Conservation (phyloP, 441 rosid genomes). For the Populus hybrid region DNA sequence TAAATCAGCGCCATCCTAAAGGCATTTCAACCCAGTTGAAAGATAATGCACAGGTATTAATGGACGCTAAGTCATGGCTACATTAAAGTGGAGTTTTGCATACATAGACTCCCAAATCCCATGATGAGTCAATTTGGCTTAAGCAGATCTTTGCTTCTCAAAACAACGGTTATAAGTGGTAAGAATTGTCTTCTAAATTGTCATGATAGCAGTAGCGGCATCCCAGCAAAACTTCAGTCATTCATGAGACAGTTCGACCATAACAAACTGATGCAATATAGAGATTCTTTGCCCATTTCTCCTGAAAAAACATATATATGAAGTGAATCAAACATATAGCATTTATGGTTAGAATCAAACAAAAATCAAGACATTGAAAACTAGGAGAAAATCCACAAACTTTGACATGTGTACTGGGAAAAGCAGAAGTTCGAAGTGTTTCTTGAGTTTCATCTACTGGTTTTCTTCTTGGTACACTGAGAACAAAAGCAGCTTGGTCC, state of each 20-base stretch:
- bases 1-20: slow-evolving; percentile 23
- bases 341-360: neutral
- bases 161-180: slow-evolving; percentile 5
- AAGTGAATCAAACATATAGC: neutral
- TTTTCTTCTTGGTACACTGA: slow-evolving; percentile 82
- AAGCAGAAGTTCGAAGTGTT: slow-evolving; percentile 87
- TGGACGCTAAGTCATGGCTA: slow-evolving; percentile 34
- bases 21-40: slow-evolving; percentile 40
- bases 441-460: slow-evolving; percentile 87
- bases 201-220: slow-evolving; percentile 22
- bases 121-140: slow-evolving; percentile 32
- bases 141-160: slow-evolving; percentile 29
- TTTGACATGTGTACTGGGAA: slow-evolving; percentile 96
- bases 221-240: slow-evolving; percentile 25
- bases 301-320: slow-evolving; percentile 16
- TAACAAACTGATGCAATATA: slow-evolving; percentile 31
- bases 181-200: slow-evolving; percentile 6
- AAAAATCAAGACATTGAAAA: neutral
- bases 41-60: slow-evolving; percentile 38
- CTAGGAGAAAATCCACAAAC: slow-evolving; percentile 29
- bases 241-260: slow-evolving; percentile 35
- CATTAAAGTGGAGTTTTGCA: slow-evolving; percentile 39
- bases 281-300: slow-evolving; percentile 32
- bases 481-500: slow-evolving; percentile 93
- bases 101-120: slow-evolving; percentile 37